Percentiles rank a stretch among this genome's conserved stretches.
Conservation (phyloP, 352 stramenopile species). For the Elongisporangium prolatum region DNA sequence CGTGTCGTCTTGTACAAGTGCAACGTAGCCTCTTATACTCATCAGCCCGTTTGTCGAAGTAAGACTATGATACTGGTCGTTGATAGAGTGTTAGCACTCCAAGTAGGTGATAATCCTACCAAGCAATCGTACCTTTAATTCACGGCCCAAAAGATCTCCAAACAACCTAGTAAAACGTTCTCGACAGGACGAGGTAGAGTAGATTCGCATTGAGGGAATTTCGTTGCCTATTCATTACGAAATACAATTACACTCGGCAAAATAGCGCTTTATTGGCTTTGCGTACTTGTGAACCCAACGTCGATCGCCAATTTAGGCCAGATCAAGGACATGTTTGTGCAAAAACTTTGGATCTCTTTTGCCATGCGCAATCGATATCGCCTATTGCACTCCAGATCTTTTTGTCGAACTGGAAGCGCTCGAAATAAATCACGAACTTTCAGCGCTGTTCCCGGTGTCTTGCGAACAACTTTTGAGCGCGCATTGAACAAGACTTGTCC, state of each 20-base stretch:
- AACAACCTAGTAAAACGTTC: constrained; percentile 40
- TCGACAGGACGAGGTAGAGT: constrained; percentile 18
- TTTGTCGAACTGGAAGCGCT: constrained; percentile 49
- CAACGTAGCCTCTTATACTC: constrained; percentile 48
- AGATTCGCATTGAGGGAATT: constrained; percentile 14
- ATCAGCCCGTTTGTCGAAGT: constrained; percentile 15
- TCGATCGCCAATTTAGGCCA: constrained; percentile 64
- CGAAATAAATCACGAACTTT: constrained; percentile 50
- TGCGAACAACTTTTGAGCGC: constrained; percentile 24
- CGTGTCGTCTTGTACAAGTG: constrained; percentile 30
- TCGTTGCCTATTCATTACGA: constrained; percentile 9
- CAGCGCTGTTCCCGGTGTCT: constrained; percentile 44
- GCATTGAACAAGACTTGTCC: constrained; percentile 55
- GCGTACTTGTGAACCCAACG: constrained; percentile 37
- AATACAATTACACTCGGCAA: constrained; percentile 1
- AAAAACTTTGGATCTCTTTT: constrained; percentile 41
- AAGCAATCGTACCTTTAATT: constrained; percentile 27
- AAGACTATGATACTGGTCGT: constrained; percentile 31
- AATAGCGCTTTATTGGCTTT: not conserved
- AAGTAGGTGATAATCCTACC: not conserved
- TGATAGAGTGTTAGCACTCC: not conserved
- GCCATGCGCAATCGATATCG: constrained; percentile 29
- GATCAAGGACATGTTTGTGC: constrained; percentile 58
- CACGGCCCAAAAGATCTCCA: constrained; percentile 29
- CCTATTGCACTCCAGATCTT: constrained; percentile 29